Conservation (phyloP, 108 stramenopile genomes). For the Bacterosira constricta region DNA sequence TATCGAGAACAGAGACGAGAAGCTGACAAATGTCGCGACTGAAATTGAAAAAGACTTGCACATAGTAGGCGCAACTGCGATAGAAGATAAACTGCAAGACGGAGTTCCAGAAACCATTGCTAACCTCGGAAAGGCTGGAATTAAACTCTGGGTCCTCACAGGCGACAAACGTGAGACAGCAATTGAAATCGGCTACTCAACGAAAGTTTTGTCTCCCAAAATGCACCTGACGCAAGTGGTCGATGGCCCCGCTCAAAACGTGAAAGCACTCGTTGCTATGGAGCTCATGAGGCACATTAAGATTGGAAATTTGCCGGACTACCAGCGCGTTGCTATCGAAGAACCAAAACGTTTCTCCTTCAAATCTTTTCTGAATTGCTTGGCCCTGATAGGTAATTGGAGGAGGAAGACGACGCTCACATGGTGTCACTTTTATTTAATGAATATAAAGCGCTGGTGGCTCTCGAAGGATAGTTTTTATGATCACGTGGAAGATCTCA, state of each 20-base stretch:
- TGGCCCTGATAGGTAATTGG: constrained; percentile 15
- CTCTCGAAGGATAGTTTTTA: constrained; percentile 18
- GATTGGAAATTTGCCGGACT: constrained; percentile 72
- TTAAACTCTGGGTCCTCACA: constrained; percentile 97
- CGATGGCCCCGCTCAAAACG: constrained; percentile 59
- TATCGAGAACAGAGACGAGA: constrained; percentile 73
- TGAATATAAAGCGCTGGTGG: constrained; percentile 23
- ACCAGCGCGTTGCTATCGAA: constrained; percentile 65
- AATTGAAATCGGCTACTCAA: constrained; percentile 96
- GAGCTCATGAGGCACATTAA: constrained; percentile 87
- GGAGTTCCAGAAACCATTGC: constrained; percentile 95
- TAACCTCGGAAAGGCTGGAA: constrained; percentile 89
- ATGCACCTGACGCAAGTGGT: constrained; percentile 93
- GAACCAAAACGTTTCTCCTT: constrained; percentile 20
- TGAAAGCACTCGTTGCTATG: constrained; percentile 78
- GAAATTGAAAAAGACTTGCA: constrained; percentile 85
- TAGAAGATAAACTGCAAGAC: constrained; percentile 97
- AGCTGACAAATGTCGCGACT: constrained; percentile 73
- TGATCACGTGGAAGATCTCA: constrained; percentile 32
- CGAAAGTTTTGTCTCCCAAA: constrained; percentile 86
- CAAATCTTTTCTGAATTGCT: constrained; percentile 32
- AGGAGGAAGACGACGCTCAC: constrained; percentile 30
- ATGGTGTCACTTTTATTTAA: constrained; percentile 34
- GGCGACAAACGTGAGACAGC: constrained; percentile 99
- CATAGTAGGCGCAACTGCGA: constrained; percentile 95